Evolutionary conservation across 257 asterid genomes (phyloP), one percentile per base, ranked within the genome.

Genomic region (Fraxinus americana): DNA sequence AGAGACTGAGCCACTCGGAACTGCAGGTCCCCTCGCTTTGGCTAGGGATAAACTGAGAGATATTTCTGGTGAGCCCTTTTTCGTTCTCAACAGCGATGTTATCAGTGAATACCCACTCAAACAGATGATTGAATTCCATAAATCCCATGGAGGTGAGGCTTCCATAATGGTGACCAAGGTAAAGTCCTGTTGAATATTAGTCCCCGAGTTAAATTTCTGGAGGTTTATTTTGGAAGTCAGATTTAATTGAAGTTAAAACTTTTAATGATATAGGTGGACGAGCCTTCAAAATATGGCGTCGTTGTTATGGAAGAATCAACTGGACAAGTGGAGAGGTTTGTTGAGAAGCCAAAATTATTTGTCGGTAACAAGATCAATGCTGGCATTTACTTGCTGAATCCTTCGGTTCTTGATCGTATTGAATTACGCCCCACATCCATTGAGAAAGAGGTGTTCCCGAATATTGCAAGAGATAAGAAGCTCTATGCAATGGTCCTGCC

Each of bases 1-100:
- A 82, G 99, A 95, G 89, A 95, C 97, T 45, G 99, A 95, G 85
- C 99, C 99, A n/a, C 98, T 95, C 66, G 99, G 99, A 72, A 95
- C 99, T 65, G 99, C 99, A 36, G 98, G 99, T 59, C 99, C 99
- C 77, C 97, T 95, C 78, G 99, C 99, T 81, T 86, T 95, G 93
- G 99, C 99, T 73, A 82, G 98, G 88, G 94, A 94, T 82, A 94
- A 92, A 86, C 89, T 94, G 82, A 48, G 89, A 43, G 99, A 90
- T 78, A 82, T 81, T 74, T 92, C 98, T 17, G 96, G 97, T 70
- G 94, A 91, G 73, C 99, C 99, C 4, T 92, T 95, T 83, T 95
- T 95, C 39, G 98, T 95, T 86, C 98, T 94, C 75, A 94, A 94
- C 82, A 94, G 99, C 80, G 98, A 93, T 82, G 98, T 93, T 66